Evolutionary conservation across 805 yeast species (phyloP).

Genomic region (Zygoascus flipseniorum): DNA sequence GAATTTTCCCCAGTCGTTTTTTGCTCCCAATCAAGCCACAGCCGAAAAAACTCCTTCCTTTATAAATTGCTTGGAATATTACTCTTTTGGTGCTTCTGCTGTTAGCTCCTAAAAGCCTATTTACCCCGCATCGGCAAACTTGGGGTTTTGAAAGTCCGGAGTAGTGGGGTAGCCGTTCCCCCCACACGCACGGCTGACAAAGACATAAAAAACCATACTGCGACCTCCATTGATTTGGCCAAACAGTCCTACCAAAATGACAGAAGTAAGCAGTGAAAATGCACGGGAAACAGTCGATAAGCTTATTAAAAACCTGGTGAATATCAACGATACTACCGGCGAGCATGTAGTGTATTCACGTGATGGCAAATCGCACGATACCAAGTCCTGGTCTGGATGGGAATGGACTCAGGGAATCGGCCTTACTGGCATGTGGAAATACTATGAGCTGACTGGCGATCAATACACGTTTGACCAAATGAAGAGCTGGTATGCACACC

Average conservation of each 20-base stretch:
- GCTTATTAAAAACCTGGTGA: constrained; percentile 24
- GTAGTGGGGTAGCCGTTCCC: no score
- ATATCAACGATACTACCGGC: constrained; percentile 28
- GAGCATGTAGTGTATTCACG: constrained; percentile 23
- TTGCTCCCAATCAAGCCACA: no score
- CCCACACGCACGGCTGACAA: no score
- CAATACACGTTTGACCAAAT: constrained; percentile 21
- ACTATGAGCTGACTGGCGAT: constrained; percentile 25
- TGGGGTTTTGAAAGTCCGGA: no score
- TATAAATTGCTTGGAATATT: no score
- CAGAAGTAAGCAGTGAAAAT: neutral
- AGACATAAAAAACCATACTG: no score
- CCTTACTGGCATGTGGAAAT: constrained; percentile 33
- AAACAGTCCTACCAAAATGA: neutral
- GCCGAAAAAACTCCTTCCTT: no score
- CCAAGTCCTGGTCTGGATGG: constrained; percentile 36
- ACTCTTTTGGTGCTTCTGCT: no score
- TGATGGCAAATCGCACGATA: constrained; percentile 31
- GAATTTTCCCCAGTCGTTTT: no score
- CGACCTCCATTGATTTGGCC: no score
- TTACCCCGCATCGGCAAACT: no score
- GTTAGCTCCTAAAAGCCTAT: no score
- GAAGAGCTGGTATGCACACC: constrained; percentile 26
- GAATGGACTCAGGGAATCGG: constrained; percentile 36
- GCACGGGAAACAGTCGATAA: neutral